Percentiles rank a stretch among this genome's conserved stretches.
These are phyloP conservation scores for Blastobotrys serpentis DNA, from an alignment of 1,139 yeast genomes.

Conservation along the genomic window DNA sequence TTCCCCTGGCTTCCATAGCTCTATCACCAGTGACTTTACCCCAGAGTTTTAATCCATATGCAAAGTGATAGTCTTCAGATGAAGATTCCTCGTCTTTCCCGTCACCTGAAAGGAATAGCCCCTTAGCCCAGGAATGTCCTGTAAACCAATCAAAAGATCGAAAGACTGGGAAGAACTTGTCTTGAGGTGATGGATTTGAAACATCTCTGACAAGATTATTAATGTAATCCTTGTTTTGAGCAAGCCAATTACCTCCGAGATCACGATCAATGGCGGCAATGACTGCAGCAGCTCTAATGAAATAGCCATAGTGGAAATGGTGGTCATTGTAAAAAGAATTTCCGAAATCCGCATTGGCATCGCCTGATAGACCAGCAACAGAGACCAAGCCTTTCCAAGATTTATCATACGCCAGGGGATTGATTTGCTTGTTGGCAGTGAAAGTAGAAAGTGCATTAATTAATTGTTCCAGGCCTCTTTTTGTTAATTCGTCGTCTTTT, in stretches of 20 bases:
- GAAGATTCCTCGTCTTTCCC: constrained; percentile 77
- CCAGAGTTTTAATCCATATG: constrained; percentile 75
- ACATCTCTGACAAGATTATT: constrained; percentile 64
- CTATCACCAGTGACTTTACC: constrained; percentile 61
- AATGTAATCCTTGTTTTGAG: constrained; percentile 58
- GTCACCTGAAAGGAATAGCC: constrained; percentile 62
- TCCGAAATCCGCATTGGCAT: constrained; percentile 56
- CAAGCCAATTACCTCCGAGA: constrained; percentile 62
- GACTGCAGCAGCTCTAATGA: constrained; percentile 68
- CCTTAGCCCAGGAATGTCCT: constrained; percentile 83
- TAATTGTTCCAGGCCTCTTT: constrained; percentile 46
- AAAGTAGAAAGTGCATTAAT: constrained; percentile 55
- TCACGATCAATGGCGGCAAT: constrained; percentile 59
- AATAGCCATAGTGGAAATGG: constrained; percentile 72
- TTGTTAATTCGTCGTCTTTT: constrained; percentile 50
- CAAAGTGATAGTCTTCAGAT: constrained; percentile 67
- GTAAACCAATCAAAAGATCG: constrained; percentile 73
- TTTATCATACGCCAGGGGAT: constrained; percentile 65
- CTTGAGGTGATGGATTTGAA: constrained; percentile 61
- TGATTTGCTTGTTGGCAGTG: constrained; percentile 47
- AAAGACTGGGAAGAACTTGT: constrained; percentile 63
- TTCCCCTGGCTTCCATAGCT: constrained; percentile 65
- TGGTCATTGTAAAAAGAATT: constrained; percentile 66
- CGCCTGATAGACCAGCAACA: constrained; percentile 45
- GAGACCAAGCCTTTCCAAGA: constrained; percentile 66